phyloP scores from a whole-genome alignment of 768 basidiomycete species.

The Lanmaoa rubissima region DNA sequence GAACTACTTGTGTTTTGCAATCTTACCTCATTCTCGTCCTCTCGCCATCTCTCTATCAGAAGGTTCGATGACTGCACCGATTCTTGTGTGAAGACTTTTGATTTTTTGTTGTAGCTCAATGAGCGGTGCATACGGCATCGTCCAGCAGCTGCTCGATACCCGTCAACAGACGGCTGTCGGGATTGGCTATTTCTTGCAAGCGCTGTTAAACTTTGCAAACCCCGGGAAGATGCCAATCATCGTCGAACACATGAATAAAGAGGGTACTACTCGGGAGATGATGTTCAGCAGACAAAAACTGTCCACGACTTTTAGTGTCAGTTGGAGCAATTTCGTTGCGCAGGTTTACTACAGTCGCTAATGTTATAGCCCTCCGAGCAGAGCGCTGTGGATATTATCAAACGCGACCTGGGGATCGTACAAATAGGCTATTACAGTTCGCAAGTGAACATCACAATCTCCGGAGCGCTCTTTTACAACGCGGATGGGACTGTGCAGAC shows the following conservation, averaged over 20 bases:
- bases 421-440: background rate
- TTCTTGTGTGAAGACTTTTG: background rate
- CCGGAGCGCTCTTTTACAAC: constrained; percentile 9
- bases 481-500: background rate
- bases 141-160: constrained; percentile 2
- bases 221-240: background rate
- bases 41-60: background rate
- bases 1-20: background rate
- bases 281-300: constrained; percentile 11
- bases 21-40: constrained; percentile 18
- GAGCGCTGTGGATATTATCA: background rate
- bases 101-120: background rate
- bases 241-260: constrained; percentile 3
- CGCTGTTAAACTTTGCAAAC: constrained; percentile 38
- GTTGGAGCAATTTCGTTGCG: background rate
- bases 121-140: constrained; percentile 8
- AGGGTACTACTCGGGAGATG: constrained; percentile 3
- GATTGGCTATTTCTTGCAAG: constrained; percentile 49
- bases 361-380: background rate
- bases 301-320: background rate
- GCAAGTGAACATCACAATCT: background rate
- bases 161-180: constrained; percentile 10
- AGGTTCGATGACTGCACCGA: background rate
- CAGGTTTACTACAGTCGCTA: background rate
- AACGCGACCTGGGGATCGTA: background rate